A percentile compares a stretch with the other conserved stretches of the same genome.
phyloP scores from a whole-genome alignment of 768 basidiomycete genomes.

The Calvatia gigantea region DNA sequence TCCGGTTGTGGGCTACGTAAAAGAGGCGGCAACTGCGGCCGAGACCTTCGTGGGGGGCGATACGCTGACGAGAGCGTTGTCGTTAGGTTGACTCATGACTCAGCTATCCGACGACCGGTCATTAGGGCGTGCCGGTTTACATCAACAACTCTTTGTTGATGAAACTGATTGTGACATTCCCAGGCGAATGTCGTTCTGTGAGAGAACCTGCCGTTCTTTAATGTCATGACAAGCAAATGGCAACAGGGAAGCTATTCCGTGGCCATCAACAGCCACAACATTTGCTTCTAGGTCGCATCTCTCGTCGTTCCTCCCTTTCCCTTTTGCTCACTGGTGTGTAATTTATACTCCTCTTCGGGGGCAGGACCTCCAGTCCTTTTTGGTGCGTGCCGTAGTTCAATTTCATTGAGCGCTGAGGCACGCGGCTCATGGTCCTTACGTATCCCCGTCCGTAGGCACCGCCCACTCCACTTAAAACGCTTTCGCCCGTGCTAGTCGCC shows the following conservation, averaged over 20 bases:
- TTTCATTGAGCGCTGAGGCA: neutral
- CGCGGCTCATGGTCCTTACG: slow-evolving; percentile 3
- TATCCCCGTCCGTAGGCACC: slow-evolving; percentile 7
- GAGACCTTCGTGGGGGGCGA: no score
- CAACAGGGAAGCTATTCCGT: slow-evolving; percentile 3
- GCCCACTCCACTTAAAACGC: slow-evolving; percentile 3
- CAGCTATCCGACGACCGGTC: no score
- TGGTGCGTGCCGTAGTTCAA: neutral
- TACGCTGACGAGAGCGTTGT: no score
- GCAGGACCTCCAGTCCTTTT: slow-evolving; percentile 10
- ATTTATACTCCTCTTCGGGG: slow-evolving; percentile 3
- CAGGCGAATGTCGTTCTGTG: neutral
- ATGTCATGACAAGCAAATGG: slow-evolving; percentile 5
- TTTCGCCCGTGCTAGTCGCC: slow-evolving; percentile 5
- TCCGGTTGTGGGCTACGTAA: no score
- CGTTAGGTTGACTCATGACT: no score
- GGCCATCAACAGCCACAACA: neutral
- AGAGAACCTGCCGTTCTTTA: neutral
- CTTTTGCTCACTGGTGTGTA: neutral
- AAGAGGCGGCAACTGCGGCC: no score
- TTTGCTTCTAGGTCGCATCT: neutral
- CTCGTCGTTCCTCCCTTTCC: neutral
- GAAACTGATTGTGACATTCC: slow-evolving; percentile 6
- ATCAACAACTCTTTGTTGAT: slow-evolving; percentile 1
- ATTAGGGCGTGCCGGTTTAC: neutral